These are phyloP conservation scores for Aspergillus sp. DNA, from an alignment of 2,329 filamentous ascomycete genomes.

Conservation along the genomic window DNA sequence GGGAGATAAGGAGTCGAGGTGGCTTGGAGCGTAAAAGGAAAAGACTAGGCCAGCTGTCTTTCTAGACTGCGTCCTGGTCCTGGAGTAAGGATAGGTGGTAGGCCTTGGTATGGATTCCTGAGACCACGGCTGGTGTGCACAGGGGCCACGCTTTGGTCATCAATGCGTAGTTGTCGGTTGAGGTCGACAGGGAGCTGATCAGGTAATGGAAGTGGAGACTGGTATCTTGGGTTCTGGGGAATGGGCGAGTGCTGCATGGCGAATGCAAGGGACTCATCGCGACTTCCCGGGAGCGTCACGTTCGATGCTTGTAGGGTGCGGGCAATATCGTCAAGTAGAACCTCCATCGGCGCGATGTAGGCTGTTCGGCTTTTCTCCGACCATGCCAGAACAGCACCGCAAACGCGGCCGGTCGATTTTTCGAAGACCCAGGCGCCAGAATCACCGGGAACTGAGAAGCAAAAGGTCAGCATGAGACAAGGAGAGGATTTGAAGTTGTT, in stretches of 20 bases:
- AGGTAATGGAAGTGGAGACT: slow-evolving; percentile 21
- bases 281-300: slow-evolving; percentile 66
- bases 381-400: slow-evolving; percentile 88
- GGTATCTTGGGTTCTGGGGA: slow-evolving; percentile 24
- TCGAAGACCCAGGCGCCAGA: slow-evolving; percentile 92
- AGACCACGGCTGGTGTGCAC: slow-evolving; percentile 21
- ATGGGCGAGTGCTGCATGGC: slow-evolving; percentile 17
- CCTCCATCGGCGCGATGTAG: slow-evolving; percentile 94
- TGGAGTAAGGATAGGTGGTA: slow-evolving; percentile 30
- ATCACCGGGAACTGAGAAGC: slow-evolving; percentile 70
- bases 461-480: background rate
- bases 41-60: slow-evolving; percentile 31
- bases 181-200: slow-evolving; percentile 31
- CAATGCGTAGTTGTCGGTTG: slow-evolving; percentile 22
- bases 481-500: background rate
- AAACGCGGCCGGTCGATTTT: slow-evolving; percentile 73
- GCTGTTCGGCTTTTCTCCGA: slow-evolving; percentile 76
- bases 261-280: slow-evolving; percentile 28
- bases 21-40: background rate
- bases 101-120: slow-evolving; percentile 26
- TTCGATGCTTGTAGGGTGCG: slow-evolving; percentile 69
- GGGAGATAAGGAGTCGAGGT: background rate
- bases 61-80: slow-evolving; percentile 38
- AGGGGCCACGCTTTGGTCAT: slow-evolving; percentile 19
- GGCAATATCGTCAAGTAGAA: slow-evolving; percentile 81